phyloP scores from a whole-genome alignment of 805 yeast species.

The Metschnikowia baotianmanensis region DNA sequence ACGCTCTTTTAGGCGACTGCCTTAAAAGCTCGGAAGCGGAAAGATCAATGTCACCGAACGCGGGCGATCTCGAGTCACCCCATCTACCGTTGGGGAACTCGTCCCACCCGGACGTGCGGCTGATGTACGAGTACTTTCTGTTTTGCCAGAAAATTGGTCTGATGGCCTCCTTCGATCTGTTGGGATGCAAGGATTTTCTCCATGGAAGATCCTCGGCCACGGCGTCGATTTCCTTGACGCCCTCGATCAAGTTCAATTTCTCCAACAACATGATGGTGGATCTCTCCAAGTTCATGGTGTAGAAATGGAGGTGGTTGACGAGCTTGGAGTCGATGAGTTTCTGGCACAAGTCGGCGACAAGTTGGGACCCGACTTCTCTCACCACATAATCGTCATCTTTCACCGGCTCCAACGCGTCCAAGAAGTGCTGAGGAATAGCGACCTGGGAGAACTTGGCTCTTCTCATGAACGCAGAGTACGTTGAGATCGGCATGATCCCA shows the following conservation, averaged over 20 bases:
- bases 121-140: constrained; percentile 83
- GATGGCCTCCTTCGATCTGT: constrained; percentile 74
- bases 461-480: constrained; percentile 87
- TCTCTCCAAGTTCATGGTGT: constrained; percentile 96
- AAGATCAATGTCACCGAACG: constrained; percentile 86
- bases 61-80: constrained; percentile 98
- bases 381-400: constrained; percentile 89
- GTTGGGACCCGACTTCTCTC: constrained; percentile 78
- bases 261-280: constrained; percentile 87
- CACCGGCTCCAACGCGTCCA: constrained; percentile 69
- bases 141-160: constrained; percentile 97
- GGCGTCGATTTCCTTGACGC: constrained; percentile 36
- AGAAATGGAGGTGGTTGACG: constrained; percentile 87
- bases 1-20: constrained; percentile 76
- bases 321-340: constrained; percentile 66
- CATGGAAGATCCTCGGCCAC: constrained; percentile 64
- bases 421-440: constrained; percentile 69
- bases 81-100: constrained; percentile 98
- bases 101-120: constrained; percentile 93
- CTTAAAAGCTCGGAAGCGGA: constrained; percentile 77
- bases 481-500: constrained; percentile 98
- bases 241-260: constrained; percentile 56
- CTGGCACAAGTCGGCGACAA: constrained; percentile 81
- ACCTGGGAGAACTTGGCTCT: constrained; percentile 95
- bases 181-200: constrained; percentile 85